Percentiles rank a stretch among this genome's conserved stretches.
Evolutionary conservation across 1,139 yeast species (phyloP).

Genomic region (Lodderomyces elongisporus): DNA sequence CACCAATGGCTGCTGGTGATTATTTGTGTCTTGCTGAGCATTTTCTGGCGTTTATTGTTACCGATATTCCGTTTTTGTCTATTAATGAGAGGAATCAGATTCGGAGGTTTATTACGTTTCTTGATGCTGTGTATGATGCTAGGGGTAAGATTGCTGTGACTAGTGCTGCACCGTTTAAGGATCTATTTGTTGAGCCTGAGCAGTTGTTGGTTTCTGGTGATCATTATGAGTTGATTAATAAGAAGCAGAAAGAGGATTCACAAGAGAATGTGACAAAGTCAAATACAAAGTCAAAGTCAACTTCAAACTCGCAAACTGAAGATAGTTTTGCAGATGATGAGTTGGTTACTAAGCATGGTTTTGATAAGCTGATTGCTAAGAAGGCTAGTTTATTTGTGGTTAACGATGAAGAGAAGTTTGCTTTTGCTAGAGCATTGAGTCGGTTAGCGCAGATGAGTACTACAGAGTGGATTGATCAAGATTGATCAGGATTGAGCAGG

Average conservation of each 20-base stretch:
- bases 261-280: neutral
- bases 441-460: constrained; percentile 93
- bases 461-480: constrained; percentile 73
- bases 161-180: constrained; percentile 77
- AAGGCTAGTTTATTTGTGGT: constrained; percentile 70
- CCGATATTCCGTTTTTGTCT: constrained; percentile 86
- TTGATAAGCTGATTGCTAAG: constrained; percentile 68
- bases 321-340: constrained; percentile 50
- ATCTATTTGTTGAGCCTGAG: constrained; percentile 82
- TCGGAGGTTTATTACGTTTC: constrained; percentile 84
- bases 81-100: constrained; percentile 76
- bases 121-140: constrained; percentile 92
- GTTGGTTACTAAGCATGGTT: constrained; percentile 65
- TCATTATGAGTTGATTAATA: constrained; percentile 44
- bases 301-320: constrained; percentile 19
- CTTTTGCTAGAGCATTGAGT: constrained; percentile 90
- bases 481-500: neutral
- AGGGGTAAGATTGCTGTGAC: constrained; percentile 86
- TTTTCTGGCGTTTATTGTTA: constrained; percentile 72
- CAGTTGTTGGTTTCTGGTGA: constrained; percentile 42
- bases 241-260: constrained; percentile 20
- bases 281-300: neutral
- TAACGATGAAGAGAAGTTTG: constrained; percentile 90
- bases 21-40: constrained; percentile 77
- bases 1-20: constrained; percentile 92